Evolutionary conservation across 2,329 filamentous ascomycete genomes (phyloP).

Genomic region (Sporothrix luriei): DNA sequence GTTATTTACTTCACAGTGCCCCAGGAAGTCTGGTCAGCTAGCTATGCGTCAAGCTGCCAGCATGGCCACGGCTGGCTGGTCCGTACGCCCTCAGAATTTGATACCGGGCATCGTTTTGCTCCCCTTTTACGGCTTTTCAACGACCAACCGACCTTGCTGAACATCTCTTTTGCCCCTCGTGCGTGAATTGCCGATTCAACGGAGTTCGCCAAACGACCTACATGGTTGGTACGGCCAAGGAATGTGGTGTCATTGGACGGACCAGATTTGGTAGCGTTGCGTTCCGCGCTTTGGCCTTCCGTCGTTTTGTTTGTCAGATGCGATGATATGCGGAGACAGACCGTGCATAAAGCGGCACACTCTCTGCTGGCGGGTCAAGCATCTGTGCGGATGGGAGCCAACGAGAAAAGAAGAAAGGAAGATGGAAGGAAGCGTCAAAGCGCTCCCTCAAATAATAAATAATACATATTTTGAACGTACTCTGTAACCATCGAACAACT

Average conservation of each 20-base stretch:
- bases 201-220: not conserved
- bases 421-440: not conserved
- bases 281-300: slow-evolving; percentile 20
- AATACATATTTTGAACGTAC: not conserved
- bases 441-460: not conserved
- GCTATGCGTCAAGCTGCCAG: not conserved
- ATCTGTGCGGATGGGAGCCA: slow-evolving; percentile 17
- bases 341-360: not conserved
- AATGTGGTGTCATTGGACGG: slow-evolving; percentile 6
- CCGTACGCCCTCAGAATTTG: slow-evolving; percentile 27
- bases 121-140: not conserved
- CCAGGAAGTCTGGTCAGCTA: not conserved
- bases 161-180: not conserved
- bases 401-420: not conserved
- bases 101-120: slow-evolving; percentile 27
- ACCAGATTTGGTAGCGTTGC: not conserved
- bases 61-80: not conserved
- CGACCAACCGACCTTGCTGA: not conserved
- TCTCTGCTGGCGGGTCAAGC: slow-evolving; percentile 8
- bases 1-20: not conserved
- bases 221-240: not conserved
- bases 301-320: not conserved
- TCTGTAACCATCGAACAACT: too few species aligned
- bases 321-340: not conserved
- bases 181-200: slow-evolving; percentile 5